phyloP scores from a whole-genome alignment of 352 stramenopile species.

The Phytopythium ostracodes region DNA sequence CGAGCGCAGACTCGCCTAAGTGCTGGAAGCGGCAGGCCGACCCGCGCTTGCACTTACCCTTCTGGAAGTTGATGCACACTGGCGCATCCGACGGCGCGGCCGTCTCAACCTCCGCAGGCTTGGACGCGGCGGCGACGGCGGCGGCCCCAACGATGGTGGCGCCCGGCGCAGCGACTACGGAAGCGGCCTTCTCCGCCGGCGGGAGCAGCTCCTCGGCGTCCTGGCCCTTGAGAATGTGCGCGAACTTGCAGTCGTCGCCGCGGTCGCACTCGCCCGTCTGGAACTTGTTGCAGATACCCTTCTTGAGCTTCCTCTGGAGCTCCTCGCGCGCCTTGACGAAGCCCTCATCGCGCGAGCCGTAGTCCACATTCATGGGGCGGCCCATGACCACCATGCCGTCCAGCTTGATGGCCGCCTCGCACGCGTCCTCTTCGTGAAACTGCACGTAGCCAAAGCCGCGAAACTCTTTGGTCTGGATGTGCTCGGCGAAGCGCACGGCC shows the following conservation, averaged over 20 bases:
- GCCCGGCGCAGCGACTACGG: constrained; percentile 15
- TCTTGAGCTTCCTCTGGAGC: constrained; percentile 73
- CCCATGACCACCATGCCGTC: constrained; percentile 84
- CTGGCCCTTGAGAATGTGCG: constrained; percentile 59
- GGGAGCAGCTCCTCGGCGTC: constrained; percentile 46
- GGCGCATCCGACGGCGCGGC: constrained; percentile 41
- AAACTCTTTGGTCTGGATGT: constrained; percentile 86
- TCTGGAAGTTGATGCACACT: constrained; percentile 72
- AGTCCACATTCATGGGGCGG: constrained; percentile 80
- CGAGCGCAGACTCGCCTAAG: constrained; percentile 19
- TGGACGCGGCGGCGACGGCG: not conserved
- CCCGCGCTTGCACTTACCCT: constrained; percentile 69
- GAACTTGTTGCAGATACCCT: constrained; percentile 73
- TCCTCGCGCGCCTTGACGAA: constrained; percentile 66
- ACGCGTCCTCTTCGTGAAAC: constrained; percentile 89
- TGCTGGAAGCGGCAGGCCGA: constrained; percentile 55
- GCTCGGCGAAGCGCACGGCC: constrained; percentile 78
- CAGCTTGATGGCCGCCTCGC: constrained; percentile 77
- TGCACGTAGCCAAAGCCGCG: constrained; percentile 90
- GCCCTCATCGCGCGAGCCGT: constrained; percentile 62
- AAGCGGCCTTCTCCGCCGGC: constrained; percentile 25
- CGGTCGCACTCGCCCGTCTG: constrained; percentile 54
- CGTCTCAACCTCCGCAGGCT: constrained; percentile 9
- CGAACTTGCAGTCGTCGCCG: constrained; percentile 66
- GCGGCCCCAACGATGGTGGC: constrained; percentile 18